These are phyloP conservation scores for Phytopythium delawarense DNA, from an alignment of 352 stramenopile species.

Conservation along the genomic window DNA sequence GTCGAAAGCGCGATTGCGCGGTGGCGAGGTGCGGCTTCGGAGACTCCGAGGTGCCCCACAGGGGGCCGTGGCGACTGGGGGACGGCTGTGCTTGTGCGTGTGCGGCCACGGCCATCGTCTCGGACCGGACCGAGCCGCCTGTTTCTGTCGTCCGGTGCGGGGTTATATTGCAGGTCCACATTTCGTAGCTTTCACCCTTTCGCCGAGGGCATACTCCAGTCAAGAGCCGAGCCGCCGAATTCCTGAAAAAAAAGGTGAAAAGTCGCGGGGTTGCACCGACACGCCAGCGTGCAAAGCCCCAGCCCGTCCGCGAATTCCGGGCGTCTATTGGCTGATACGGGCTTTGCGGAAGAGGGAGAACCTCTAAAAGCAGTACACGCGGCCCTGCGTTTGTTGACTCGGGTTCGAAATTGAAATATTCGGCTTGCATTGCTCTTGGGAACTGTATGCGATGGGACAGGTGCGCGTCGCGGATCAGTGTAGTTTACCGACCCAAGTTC, in stretches of 20 bases:
- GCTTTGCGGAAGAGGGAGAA: neutral
- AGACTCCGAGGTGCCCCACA: neutral
- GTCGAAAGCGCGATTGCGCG: conserved; percentile 2
- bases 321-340: neutral
- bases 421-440: neutral
- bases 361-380: neutral
- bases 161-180: neutral
- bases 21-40: neutral
- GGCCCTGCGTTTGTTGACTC: neutral
- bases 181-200: neutral
- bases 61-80: neutral
- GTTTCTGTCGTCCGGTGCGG: neutral
- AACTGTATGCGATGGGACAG: neutral
- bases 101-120: neutral
- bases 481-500: neutral
- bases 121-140: neutral
- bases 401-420: neutral
- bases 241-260: neutral
- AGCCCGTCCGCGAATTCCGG: neutral
- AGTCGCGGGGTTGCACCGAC: neutral
- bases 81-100: neutral
- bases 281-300: neutral
- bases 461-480: neutral
- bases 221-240: neutral
- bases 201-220: neutral